phyloP scores from a whole-genome alignment of 208 protist species.

The Lotmaria passim region DNA sequence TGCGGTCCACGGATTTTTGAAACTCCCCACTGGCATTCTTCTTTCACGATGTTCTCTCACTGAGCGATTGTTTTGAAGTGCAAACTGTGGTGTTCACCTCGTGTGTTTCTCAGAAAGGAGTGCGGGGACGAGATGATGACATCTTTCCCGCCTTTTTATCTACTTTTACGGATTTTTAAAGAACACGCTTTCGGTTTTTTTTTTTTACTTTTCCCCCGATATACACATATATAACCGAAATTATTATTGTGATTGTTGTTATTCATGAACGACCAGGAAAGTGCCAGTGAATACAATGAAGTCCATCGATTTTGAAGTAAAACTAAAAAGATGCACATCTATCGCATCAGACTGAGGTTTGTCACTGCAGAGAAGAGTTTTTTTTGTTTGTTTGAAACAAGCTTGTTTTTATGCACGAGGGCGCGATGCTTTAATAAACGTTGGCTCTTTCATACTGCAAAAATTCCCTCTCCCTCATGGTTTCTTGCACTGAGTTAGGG shows the following conservation, averaged over 20 bases:
- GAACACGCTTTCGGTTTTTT: not conserved
- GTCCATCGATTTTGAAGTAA: too few relatives aligned
- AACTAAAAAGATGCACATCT: too few relatives aligned
- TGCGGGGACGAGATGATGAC: constrained; percentile 4
- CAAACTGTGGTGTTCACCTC: not conserved
- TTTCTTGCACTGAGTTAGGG: too few relatives aligned
- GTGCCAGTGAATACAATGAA: too few relatives aligned
- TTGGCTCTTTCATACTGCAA: not conserved
- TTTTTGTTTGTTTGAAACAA: too few relatives aligned
- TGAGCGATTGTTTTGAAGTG: too few relatives aligned
- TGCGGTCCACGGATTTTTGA: not conserved
- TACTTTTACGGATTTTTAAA: constrained; percentile 23
- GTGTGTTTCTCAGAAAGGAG: not conserved
- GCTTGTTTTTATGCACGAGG: too few relatives aligned
- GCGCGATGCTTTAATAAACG: too few relatives aligned
- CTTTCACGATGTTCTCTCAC: not conserved
- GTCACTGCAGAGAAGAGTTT: too few relatives aligned
- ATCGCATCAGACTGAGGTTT: too few relatives aligned
- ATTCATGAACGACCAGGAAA: constrained; percentile 3
- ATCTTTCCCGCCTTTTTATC: constrained; percentile 4
- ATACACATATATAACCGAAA: constrained; percentile 16
- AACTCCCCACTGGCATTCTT: not conserved
- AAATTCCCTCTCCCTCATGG: too few relatives aligned
- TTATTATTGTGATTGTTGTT: not conserved
- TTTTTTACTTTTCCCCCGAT: constrained; percentile 11